Evolutionary conservation across 129 eudicot species (phyloP), one percentile per base, ranked within the genome.

Genomic region (Mikania micrantha): DNA sequence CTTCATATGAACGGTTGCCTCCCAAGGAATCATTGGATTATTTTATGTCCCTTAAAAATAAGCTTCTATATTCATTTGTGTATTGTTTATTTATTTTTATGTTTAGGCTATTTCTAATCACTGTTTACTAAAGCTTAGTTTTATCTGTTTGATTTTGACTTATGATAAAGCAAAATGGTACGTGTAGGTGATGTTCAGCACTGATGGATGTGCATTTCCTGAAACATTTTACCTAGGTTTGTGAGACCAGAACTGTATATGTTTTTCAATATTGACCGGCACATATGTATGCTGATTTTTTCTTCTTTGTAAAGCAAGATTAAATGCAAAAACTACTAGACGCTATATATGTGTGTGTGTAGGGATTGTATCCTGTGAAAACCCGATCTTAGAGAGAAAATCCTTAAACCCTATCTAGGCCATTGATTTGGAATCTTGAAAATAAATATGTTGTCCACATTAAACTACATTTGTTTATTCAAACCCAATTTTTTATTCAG

Each of bases 161-260:
- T 10, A 44, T 66, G 42, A 50, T 65, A 59, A 17, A 60, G 27
- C 66, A 38, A 60, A 27, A 57, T 78, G 70, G 56, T 61, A 76
- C 54, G 50, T 68, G 78, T 88, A 94, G 97, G 93, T 94, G 79
- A 89, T 94, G 99, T 94, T 94, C 84, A 94, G 97, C 81, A 94
- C 93, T 29, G 99, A 87, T 76, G 99, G 84, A 56, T 74, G 62
- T 41, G 85, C 83, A 28, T 94, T 94, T 84, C 97, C 99, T 47
- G 99, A 94, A 84, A 79, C 94, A 8, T 94, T 82, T 79, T 94
- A 86, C 78, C 69, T 94, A 79, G 99, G 99, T 94, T 64, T 58
- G 90, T 89, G 68, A 71, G 53, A 34, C 58, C 45, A 44, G 54
- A 45, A 56, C 53, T 16, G 29, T 61, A 24, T 47, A 31, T 38